Evolutionary conservation across 768 basidiomycete species (phyloP).

Genomic region (Agaricus subrufescens): DNA sequence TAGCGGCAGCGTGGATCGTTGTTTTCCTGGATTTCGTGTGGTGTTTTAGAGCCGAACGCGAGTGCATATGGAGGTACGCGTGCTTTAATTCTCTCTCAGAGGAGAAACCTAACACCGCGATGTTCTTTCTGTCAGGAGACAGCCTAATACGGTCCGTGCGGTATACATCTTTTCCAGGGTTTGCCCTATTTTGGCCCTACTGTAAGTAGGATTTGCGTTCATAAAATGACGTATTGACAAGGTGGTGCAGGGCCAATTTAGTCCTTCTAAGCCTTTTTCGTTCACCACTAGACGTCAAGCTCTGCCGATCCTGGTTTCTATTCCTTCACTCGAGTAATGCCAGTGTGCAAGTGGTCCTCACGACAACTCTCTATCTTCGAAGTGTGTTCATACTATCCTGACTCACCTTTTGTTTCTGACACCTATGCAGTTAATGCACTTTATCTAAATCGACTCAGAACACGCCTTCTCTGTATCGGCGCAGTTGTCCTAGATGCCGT

Average conservation of each 20-base stretch:
- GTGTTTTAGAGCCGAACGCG: not conserved
- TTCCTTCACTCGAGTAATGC: not conserved
- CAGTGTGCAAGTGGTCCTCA: not conserved
- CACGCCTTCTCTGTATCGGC: not conserved
- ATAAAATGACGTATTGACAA: not conserved
- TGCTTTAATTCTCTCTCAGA: too few relatives aligned
- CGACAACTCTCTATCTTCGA: not conserved
- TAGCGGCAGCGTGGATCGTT: not conserved
- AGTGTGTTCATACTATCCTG: not conserved
- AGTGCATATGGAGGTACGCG: not conserved
- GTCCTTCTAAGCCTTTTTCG: not conserved
- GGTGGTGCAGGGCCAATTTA: not conserved
- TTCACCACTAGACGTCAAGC: not conserved
- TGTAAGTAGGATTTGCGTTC: not conserved
- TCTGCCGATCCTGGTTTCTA: conserved; percentile 2
- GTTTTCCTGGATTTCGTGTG: not conserved
- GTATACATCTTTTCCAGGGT: not conserved
- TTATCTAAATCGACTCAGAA: not conserved
- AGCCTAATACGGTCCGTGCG: not conserved
- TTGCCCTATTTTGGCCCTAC: not conserved
- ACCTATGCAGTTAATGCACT: not conserved
- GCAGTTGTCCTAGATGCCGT: not conserved
- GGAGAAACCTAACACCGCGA: too few relatives aligned
- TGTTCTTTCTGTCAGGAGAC: not conserved
- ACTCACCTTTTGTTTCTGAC: not conserved